Percentiles rank a stretch among this genome's conserved stretches.
phyloP scores from a whole-genome alignment of 306 rosid species.

The Prosopis cineraria region DNA sequence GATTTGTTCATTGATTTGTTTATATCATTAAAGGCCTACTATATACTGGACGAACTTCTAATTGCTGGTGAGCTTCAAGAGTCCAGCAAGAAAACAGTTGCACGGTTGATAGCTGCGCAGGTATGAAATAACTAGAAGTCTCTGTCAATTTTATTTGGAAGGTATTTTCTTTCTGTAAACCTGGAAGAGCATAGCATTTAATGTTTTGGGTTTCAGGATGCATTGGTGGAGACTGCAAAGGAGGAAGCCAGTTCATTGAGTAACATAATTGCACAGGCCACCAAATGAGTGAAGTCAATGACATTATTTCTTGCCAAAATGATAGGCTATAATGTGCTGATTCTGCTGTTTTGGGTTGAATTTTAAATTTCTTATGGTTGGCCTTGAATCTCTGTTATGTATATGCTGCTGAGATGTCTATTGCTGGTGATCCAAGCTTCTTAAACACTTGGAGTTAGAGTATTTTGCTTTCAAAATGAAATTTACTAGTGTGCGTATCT shows the following conservation, averaged over 20 bases:
- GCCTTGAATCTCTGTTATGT: slow-evolving; percentile 12
- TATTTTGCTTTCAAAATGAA: slow-evolving; percentile 28
- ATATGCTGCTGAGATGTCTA: slow-evolving; percentile 16
- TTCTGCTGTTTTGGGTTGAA: slow-evolving; percentile 15
- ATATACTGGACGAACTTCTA: slow-evolving; percentile 84
- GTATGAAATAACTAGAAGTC: slow-evolving; percentile 40
- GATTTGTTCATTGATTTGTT: slow-evolving; percentile 15
- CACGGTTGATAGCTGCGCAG: slow-evolving; percentile 95
- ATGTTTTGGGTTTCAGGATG: slow-evolving; percentile 56
- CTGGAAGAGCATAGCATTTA: slow-evolving; percentile 22
- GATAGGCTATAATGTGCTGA: slow-evolving; percentile 11
- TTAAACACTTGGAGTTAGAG: background rate
- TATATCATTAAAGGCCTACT: slow-evolving; percentile 75
- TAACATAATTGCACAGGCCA: slow-evolving; percentile 85
- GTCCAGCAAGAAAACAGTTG: slow-evolving; percentile 91
- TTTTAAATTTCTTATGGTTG: slow-evolving; percentile 27
- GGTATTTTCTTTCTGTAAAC: background rate
- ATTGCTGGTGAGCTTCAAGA: slow-evolving; percentile 98
- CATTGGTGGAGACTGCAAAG: slow-evolving; percentile 92
- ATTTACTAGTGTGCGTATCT: background rate
- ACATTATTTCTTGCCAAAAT: slow-evolving; percentile 10
- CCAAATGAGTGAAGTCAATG: slow-evolving; percentile 35
- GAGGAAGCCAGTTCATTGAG: slow-evolving; percentile 87
- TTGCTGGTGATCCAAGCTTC: background rate
- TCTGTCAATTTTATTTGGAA: background rate